Evolutionary conservation across 139 green algal genomes (phyloP), one percentile per base, ranked within the genome.

Genomic region (Spirogloea muscicola): DNA sequence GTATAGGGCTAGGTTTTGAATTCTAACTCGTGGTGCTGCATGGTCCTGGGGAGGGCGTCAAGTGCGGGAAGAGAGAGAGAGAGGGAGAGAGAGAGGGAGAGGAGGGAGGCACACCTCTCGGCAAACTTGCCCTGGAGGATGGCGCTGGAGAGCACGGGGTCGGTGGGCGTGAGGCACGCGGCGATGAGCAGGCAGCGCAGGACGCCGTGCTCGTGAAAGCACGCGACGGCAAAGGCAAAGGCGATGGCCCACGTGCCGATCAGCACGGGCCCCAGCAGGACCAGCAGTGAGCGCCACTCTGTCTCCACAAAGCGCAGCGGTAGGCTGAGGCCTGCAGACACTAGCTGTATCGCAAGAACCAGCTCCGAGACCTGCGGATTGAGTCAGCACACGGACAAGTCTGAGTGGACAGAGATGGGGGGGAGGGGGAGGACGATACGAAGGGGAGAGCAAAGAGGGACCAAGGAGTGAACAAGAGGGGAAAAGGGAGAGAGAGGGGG

Each of bases 141-240:
- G 33, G 68, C 68, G n/a, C 34, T 58, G 39, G 68, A 49, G 13
- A 76, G 49, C 25, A 76, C 51, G 5, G 68, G 68, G 31, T 76
- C 68, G 5, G 68, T 76, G 37, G 68, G 68, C 58, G 68, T 76
- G 51, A 76, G 51, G 34, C 51, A 70, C 29, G 68, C 68, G 10
- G 51, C 68, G 3, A 76, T 70, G 4, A 61, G 39, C 41, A 76
- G 68, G 31, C 68, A 76, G 18, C 4, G 37, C 34, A 52, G 38
- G 21, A 68, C 25, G 31, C 52, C 52, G 44, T 16, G 31, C 6
- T 42, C 60, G 29, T 7, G 44, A 39, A 42, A 69, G 7, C 60
- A 69, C 34, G 34, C 34, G 4, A 68, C 33, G 10, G 60, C 33
- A 21, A 76, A 37, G 10, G 16, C 49, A 52, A 67, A 68, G 31